Percentiles rank a stretch among this genome's conserved stretches.
Conservation (phyloP, 331 rosid genomes). For the Rosa hybrid region DNA sequence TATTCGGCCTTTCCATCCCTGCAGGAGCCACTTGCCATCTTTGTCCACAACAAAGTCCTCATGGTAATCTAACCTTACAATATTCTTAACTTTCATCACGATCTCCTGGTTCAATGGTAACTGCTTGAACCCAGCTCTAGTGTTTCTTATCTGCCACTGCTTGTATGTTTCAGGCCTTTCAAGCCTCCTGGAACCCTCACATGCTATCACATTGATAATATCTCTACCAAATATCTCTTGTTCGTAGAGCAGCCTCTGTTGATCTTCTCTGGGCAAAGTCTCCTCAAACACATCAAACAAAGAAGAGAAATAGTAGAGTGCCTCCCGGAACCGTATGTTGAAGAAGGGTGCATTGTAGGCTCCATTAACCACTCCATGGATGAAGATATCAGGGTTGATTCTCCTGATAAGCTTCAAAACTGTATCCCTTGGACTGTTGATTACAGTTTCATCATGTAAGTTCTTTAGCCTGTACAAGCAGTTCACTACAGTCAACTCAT, state of each 20-base stretch:
- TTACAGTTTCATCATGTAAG: slow-evolving; percentile 69
- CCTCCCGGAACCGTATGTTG: slow-evolving; percentile 63
- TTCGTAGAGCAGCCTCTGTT: slow-evolving; percentile 54
- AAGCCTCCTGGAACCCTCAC: slow-evolving; percentile 78
- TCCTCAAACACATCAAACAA: slow-evolving; percentile 78
- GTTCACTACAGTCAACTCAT: slow-evolving; percentile 67
- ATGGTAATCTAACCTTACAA: slow-evolving; percentile 61
- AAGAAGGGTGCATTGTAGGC: slow-evolving; percentile 78
- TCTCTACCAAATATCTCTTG: slow-evolving; percentile 60
- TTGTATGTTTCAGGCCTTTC: slow-evolving; percentile 89
- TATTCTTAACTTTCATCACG: slow-evolving; percentile 37
- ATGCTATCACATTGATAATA: slow-evolving; percentile 68
- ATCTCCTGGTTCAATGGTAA: slow-evolving; percentile 43
- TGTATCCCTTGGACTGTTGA: slow-evolving; percentile 61
- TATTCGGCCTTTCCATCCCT: slow-evolving; percentile 85
- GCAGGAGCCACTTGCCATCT: slow-evolving; percentile 75
- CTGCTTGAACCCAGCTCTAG: slow-evolving; percentile 75
- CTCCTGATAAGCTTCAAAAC: slow-evolving; percentile 60
- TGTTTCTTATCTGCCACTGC: slow-evolving; percentile 81
- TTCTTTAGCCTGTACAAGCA: slow-evolving; percentile 68
- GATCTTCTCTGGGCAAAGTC: slow-evolving; percentile 53
- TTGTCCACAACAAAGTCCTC: slow-evolving; percentile 57
- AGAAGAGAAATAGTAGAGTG: slow-evolving; percentile 73
- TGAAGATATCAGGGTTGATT: slow-evolving; percentile 65
- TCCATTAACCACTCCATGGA: slow-evolving; percentile 80